These are phyloP conservation scores for Xylaria sp. DNA, from an alignment of 2,329 filamentous ascomycete genomes.

Conservation along the genomic window DNA sequence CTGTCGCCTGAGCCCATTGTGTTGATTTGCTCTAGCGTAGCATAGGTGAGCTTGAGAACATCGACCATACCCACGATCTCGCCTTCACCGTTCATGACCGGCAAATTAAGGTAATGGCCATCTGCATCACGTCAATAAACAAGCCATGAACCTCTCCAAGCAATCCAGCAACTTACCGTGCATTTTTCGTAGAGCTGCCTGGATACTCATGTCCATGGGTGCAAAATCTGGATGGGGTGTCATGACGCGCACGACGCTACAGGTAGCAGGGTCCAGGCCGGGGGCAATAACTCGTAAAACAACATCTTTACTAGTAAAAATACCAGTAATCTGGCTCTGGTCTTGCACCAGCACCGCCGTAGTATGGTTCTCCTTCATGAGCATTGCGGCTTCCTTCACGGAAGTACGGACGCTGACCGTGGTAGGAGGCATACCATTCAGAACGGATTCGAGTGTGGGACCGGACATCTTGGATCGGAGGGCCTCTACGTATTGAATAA, in stretches of 20 bases:
- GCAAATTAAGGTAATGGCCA: conserved; percentile 96
- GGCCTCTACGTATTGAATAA: conserved; percentile 98
- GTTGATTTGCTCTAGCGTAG: conserved; percentile 97
- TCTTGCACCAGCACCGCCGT: conserved; percentile 97
- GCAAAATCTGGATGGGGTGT: conserved; percentile 99
- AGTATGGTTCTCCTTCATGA: conserved; percentile 99
- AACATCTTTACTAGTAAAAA: conserved; percentile 99
- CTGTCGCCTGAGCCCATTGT: conserved; percentile 88
- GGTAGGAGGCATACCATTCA: conserved; percentile 90
- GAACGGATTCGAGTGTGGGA: conserved; percentile 91
- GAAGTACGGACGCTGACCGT: conserved; percentile 96
- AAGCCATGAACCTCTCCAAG: not conserved
- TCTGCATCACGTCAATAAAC: conserved; percentile 63
- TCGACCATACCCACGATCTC: conserved; percentile 99
- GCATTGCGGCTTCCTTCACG: conserved; percentile 90
- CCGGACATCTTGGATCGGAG: conserved; percentile 97
- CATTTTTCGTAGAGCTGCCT: conserved; percentile 98
- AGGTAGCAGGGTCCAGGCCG: conserved; percentile 90
- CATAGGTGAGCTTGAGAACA: conserved; percentile 97
- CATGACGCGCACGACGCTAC: conserved; percentile 98
- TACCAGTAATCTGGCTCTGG: conserved; percentile 96
- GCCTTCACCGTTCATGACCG: conserved; percentile 96
- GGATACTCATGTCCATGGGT: conserved; percentile 98
- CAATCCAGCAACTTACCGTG: conserved; percentile 73
- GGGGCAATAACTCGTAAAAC: conserved; percentile 97